Percentiles rank a stretch among this genome's conserved stretches.
These are phyloP conservation scores for Metschnikowia bowlesiae DNA, from an alignment of 805 yeast genomes.

Conservation along the genomic window DNA sequence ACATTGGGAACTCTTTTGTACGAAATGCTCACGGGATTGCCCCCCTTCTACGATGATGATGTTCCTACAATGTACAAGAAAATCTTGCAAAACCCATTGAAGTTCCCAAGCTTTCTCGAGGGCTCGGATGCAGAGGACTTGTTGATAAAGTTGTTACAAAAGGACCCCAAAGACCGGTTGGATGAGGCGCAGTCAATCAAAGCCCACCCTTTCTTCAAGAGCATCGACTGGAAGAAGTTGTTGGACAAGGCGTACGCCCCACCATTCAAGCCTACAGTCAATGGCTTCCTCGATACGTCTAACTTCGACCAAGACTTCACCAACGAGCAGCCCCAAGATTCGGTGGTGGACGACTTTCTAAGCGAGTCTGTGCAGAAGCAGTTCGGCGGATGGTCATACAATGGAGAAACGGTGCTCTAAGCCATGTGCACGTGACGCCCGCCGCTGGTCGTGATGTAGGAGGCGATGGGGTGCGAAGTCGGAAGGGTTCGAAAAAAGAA, in stretches of 20 bases:
- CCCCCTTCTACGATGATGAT: conserved; percentile 96
- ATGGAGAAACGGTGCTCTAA: conserved; percentile 47
- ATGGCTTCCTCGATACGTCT: conserved; percentile 80
- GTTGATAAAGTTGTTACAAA: conserved; percentile 65
- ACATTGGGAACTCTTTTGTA: conserved; percentile 89
- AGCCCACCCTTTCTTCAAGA: conserved; percentile 78
- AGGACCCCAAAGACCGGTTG: conserved; percentile 80
- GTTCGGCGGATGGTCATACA: conserved; percentile 98
- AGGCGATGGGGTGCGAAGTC: not conserved
- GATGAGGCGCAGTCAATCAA: conserved; percentile 84
- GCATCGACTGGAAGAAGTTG: conserved; percentile 85
- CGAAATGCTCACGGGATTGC: conserved; percentile 95
- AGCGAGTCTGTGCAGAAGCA: conserved; percentile 96
- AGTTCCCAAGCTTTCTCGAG: conserved; percentile 78
- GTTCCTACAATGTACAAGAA: conserved; percentile 90
- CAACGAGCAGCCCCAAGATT: conserved; percentile 86
- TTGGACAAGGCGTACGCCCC: conserved; percentile 86
- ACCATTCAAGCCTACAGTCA: conserved; percentile 91
- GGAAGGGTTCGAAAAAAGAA: not conserved
- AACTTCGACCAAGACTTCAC: conserved; percentile 93
- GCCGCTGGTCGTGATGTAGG: not conserved
- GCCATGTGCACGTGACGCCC: not conserved
- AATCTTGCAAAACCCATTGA: conserved; percentile 81
- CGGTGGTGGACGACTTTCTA: conserved; percentile 87
- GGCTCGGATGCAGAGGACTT: conserved; percentile 83